Conservation (phyloP, 2,329 filamentous ascomycete genomes). For the Sordariomycetes sp. region DNA sequence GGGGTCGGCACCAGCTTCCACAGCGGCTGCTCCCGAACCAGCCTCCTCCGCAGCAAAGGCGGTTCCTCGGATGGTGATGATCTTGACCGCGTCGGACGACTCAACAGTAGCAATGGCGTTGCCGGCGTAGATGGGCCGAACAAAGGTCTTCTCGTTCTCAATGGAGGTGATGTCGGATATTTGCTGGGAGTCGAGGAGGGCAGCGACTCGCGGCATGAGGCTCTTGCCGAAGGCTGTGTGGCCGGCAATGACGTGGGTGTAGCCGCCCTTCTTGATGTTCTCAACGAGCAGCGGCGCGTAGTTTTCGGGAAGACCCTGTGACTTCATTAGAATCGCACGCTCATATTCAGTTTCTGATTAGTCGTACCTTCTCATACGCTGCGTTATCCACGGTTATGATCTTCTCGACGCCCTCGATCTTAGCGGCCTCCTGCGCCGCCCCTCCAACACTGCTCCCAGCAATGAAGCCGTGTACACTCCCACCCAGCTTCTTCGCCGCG, state of each 20-base stretch:
- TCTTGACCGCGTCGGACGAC: conserved; percentile 74
- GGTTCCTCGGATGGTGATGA: conserved; percentile 88
- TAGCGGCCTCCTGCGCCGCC: conserved; percentile 75
- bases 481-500: conserved; percentile 79
- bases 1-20: conserved; percentile 78
- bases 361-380: conserved; percentile 74
- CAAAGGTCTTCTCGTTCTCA: conserved; percentile 86
- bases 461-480: conserved; percentile 76
- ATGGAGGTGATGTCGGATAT: conserved; percentile 86
- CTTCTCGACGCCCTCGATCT: conserved; percentile 86
- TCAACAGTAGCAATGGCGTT: conserved; percentile 96
- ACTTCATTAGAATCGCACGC: neutral
- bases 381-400: conserved; percentile 80
- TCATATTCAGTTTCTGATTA: neutral
- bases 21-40: conserved; percentile 62
- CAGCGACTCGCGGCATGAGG: conserved; percentile 82
- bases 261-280: conserved; percentile 93
- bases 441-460: conserved; percentile 70
- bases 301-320: conserved; percentile 76
- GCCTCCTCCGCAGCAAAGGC: conserved; percentile 71
- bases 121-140: conserved; percentile 93
- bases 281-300: conserved; percentile 88
- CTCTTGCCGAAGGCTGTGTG: conserved; percentile 97
- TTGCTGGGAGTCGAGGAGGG: conserved; percentile 84
- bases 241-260: conserved; percentile 82